Percentiles rank a stretch among this genome's conserved stretches.
Conservation (phyloP, 257 asterid genomes). For the Gentiana macrophylla region DNA sequence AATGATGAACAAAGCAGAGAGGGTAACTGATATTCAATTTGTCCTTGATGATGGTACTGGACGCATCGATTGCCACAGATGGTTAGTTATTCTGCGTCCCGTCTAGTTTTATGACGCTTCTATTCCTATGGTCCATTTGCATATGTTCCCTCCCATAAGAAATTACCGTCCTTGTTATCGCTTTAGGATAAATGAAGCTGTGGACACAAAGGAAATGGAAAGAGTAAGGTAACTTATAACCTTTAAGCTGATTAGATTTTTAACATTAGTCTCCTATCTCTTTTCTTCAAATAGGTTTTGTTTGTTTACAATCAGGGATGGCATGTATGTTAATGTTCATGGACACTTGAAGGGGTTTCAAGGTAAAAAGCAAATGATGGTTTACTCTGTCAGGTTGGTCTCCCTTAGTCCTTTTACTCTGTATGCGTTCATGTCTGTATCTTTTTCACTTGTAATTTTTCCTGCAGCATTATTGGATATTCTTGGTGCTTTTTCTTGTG, state of each 20-base stretch:
- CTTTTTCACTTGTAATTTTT: no score
- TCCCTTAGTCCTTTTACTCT: no score
- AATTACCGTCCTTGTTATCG: not conserved
- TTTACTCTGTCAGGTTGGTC: conserved; percentile 66
- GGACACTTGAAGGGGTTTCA: conserved; percentile 88
- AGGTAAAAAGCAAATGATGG: conserved; percentile 67
- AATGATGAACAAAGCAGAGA: conserved; percentile 43
- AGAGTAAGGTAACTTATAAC: conserved; percentile 38
- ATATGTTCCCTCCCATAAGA: not conserved
- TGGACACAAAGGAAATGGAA: conserved; percentile 67
- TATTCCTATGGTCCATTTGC: not conserved
- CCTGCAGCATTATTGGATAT: no score
- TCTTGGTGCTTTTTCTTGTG: no score
- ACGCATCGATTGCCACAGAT: conserved; percentile 57
- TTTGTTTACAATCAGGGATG: conserved; percentile 34
- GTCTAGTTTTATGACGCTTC: not conserved
- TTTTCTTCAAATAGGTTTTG: conserved; percentile 1
- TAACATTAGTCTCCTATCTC: not conserved
- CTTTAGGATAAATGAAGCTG: conserved; percentile 58
- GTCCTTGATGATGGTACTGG: conserved; percentile 92
- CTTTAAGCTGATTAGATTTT: conserved; percentile 3
- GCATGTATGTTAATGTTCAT: conserved; percentile 77
- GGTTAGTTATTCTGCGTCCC: conserved; percentile 26
- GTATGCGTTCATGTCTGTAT: no score
- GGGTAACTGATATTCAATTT: conserved; percentile 60